These are phyloP conservation scores for Cavenderia fasciculata DNA, from an alignment of 78 protist species.

Conservation along the genomic window DNA sequence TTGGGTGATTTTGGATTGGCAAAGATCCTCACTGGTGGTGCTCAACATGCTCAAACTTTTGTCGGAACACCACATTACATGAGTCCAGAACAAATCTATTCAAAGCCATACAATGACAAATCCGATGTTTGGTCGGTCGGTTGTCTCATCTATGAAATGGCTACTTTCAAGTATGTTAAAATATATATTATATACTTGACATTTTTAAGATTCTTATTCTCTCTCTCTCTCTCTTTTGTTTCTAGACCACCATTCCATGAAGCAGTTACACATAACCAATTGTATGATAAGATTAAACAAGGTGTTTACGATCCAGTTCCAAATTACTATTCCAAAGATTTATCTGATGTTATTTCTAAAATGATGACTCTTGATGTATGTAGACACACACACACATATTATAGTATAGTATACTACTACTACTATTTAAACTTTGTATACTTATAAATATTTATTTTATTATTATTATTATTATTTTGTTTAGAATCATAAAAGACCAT, in stretches of 20 bases:
- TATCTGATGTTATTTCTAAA: conserved; percentile 29
- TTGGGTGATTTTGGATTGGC: conserved; percentile 97
- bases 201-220: not conserved
- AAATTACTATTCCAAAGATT: conserved; percentile 27
- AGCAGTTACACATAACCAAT: conserved; percentile 69
- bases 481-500: conserved; percentile 27
- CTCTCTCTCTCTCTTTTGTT: not conserved
- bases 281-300: conserved; percentile 73
- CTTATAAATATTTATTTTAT: not conserved
- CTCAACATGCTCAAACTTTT: conserved; percentile 85
- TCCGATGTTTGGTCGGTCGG: conserved; percentile 95
- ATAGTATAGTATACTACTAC: not conserved
- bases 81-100: conserved; percentile 90
- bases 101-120: conserved; percentile 84
- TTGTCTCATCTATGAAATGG: conserved; percentile 86
- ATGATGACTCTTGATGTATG: conserved; percentile 64
- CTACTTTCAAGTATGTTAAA: conserved; percentile 32
- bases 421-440: not conserved
- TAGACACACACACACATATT: too few relatives aligned
- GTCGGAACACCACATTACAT: conserved; percentile 95
- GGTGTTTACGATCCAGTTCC: conserved; percentile 68
- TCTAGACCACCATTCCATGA: conserved; percentile 87
- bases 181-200: not conserved
- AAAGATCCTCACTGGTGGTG: conserved; percentile 76
- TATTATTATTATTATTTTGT: not conserved